These are phyloP conservation scores for Boletus reticuloceps DNA, from an alignment of 768 basidiomycete species.

Conservation along the genomic window DNA sequence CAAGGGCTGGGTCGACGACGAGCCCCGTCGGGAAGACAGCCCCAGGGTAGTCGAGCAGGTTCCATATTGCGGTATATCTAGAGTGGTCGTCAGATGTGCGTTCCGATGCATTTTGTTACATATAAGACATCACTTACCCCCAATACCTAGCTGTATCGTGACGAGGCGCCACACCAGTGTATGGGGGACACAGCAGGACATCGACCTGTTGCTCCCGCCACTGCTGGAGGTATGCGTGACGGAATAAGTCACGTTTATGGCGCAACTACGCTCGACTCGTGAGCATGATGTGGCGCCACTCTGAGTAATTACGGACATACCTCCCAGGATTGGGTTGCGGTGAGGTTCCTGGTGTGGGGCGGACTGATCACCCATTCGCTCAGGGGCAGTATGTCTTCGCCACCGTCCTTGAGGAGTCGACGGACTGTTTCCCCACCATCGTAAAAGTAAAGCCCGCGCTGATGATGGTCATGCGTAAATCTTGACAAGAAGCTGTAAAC, in stretches of 20 bases:
- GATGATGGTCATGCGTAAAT: not conserved
- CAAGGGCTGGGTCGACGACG: constrained; percentile 23
- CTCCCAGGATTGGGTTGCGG: constrained; percentile 28
- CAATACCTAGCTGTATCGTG: constrained; percentile 39
- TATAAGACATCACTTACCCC: constrained; percentile 10
- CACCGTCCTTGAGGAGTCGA: constrained; percentile 22
- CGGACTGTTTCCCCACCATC: constrained; percentile 36
- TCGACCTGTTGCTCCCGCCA: constrained; percentile 41
- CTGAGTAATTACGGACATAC: constrained; percentile 10
- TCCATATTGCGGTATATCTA: constrained; percentile 43
- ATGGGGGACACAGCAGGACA: constrained; percentile 38
- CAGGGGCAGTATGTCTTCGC: constrained; percentile 36
- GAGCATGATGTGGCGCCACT: not conserved
- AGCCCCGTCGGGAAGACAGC: constrained; percentile 46
- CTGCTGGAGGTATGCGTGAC: constrained; percentile 33
- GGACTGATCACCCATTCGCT: constrained; percentile 36
- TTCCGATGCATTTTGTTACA: not conserved
- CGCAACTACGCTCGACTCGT: constrained; percentile 22
- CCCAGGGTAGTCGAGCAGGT: constrained; percentile 44
- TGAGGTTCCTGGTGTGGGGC: constrained; percentile 24
- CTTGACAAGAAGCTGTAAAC: too few species aligned
- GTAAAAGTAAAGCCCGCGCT: constrained; percentile 38
- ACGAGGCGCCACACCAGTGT: constrained; percentile 35
- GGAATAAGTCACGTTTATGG: constrained; percentile 32
- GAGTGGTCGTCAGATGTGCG: not conserved